Evolutionary conservation across 345 rosid species (phyloP).

Genomic region (Gossypium thurberi): DNA sequence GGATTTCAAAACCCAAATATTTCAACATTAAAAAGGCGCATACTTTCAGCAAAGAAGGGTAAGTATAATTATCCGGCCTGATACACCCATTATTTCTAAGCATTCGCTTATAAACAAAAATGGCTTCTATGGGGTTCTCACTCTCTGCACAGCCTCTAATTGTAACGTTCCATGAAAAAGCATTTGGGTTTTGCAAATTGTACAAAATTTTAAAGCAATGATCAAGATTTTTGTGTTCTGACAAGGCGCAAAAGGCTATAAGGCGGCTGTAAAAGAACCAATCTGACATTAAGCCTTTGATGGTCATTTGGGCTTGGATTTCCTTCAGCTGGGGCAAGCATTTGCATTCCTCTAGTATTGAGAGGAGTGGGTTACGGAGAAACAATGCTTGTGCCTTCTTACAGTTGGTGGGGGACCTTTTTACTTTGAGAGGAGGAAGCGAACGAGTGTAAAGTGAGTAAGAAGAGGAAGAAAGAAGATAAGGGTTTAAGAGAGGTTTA

Average conservation of each 20-base stretch:
- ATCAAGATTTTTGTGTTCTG: conserved; percentile 50
- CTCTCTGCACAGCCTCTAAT: conserved; percentile 55
- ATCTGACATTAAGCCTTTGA: conserved; percentile 45
- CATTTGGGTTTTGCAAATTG: conserved; percentile 30
- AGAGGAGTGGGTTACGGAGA: conserved; percentile 52
- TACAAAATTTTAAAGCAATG: conserved; percentile 50
- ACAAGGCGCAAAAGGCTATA: conserved; percentile 52
- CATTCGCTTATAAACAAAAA: conserved; percentile 56
- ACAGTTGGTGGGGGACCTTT: conserved; percentile 24
- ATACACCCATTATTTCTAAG: conserved; percentile 34
- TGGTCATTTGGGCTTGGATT: conserved; percentile 60
- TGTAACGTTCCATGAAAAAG: conserved; percentile 70
- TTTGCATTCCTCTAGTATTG: conserved; percentile 48
- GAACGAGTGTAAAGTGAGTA: conserved; percentile 30
- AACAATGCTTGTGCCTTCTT: conserved; percentile 40
- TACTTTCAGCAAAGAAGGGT: conserved; percentile 58
- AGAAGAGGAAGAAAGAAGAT: conserved; percentile 4
- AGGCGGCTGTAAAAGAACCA: conserved; percentile 59
- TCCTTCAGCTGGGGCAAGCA: conserved; percentile 56
- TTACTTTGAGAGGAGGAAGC: conserved; percentile 37
- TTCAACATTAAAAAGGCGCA: conserved; percentile 39
- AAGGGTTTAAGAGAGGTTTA: conserved; percentile 18
- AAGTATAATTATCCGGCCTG: conserved; percentile 71
- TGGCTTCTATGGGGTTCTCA: conserved; percentile 31
- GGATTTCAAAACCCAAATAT: conserved; percentile 41